A percentile compares a stretch with the other conserved stretches of the same genome.
phyloP scores from a whole-genome alignment of 306 rosid species.

The Inga laurina region DNA sequence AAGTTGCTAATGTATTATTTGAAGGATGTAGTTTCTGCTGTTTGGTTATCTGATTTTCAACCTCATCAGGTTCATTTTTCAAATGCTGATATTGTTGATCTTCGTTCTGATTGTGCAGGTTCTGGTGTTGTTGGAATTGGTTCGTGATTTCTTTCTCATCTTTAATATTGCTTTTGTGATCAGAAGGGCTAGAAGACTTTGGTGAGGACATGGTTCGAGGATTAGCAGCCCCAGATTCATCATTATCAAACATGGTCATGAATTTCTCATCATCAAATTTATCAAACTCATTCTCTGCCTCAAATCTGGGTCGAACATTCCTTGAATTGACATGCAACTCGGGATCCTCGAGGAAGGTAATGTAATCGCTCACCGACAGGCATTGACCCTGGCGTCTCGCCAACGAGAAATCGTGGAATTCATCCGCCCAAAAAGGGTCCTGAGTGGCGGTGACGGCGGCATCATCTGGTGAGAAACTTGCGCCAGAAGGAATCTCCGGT shows the following conservation, averaged over 20 bases:
- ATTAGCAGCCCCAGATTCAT: constrained; percentile 42
- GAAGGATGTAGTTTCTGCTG: constrained; percentile 43
- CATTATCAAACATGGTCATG: constrained; percentile 79
- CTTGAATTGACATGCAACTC: constrained; percentile 33
- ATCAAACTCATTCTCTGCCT: constrained; percentile 51
- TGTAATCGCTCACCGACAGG: constrained; percentile 74
- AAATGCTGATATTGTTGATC: constrained; percentile 12
- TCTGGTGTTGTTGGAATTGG: constrained; percentile 7
- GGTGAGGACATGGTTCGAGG: constrained; percentile 56
- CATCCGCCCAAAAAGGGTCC: constrained; percentile 86
- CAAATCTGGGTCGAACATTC: neutral
- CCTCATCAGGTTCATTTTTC: constrained; percentile 71
- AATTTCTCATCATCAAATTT: constrained; percentile 84
- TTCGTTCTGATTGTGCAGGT: neutral
- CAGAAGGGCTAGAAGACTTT: constrained; percentile 75
- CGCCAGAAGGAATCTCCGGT: constrained; percentile 46
- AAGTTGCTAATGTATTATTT: constrained; percentile 23
- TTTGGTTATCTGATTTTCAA: constrained; percentile 53
- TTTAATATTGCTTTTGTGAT: constrained; percentile 48
- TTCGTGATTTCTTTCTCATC: constrained; percentile 50
- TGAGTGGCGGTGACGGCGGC: neutral
- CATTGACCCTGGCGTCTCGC: constrained; percentile 77
- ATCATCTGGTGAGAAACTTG: constrained; percentile 33
- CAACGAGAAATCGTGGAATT: constrained; percentile 78
- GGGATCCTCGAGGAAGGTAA: constrained; percentile 67